A percentile compares a stretch with the other conserved stretches of the same genome.
phyloP scores from a whole-genome alignment of 805 yeast species.

The Yarrowia yakushimensis region DNA sequence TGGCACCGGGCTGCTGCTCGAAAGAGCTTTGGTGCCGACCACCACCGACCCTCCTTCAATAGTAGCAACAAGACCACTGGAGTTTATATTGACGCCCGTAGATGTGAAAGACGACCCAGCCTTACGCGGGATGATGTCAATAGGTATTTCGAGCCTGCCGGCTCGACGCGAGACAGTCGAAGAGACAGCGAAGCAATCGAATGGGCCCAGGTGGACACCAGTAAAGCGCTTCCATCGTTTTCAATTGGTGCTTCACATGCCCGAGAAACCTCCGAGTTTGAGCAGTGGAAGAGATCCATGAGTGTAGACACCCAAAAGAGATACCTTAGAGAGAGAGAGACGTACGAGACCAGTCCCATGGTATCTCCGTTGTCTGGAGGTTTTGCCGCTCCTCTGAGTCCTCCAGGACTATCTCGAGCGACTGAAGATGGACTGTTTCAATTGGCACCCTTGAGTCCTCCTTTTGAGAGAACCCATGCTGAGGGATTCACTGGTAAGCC shows the following conservation, averaged over 20 bases:
- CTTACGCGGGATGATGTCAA: slow-evolving; percentile 1
- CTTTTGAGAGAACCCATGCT: background rate
- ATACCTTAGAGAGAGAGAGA: background rate
- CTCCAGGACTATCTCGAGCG: background rate
- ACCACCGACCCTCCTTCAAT: slow-evolving; percentile 26
- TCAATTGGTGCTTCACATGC: background rate
- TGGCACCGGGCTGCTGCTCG: slow-evolving; percentile 25
- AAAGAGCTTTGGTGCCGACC: slow-evolving; percentile 18
- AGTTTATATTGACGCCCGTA: slow-evolving; percentile 23
- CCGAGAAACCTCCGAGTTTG: background rate
- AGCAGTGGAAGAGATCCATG: background rate
- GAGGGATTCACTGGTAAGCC: background rate
- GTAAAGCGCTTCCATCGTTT: background rate
- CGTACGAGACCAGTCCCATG: background rate
- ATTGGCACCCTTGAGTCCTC: background rate
- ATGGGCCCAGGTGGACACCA: slow-evolving; percentile 11
- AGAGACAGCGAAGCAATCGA: too few species aligned
- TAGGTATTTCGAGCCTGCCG: background rate
- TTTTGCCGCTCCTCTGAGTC: background rate
- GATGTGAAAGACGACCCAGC: slow-evolving; percentile 4
- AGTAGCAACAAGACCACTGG: slow-evolving; percentile 26
- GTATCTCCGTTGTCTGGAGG: background rate
- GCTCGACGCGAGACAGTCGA: background rate
- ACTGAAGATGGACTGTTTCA: background rate
- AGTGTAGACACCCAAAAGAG: background rate